Evolutionary conservation across 1,139 yeast species (phyloP), one percentile per base, ranked within the genome.

Genomic region (Geotrichum aggregatum): DNA sequence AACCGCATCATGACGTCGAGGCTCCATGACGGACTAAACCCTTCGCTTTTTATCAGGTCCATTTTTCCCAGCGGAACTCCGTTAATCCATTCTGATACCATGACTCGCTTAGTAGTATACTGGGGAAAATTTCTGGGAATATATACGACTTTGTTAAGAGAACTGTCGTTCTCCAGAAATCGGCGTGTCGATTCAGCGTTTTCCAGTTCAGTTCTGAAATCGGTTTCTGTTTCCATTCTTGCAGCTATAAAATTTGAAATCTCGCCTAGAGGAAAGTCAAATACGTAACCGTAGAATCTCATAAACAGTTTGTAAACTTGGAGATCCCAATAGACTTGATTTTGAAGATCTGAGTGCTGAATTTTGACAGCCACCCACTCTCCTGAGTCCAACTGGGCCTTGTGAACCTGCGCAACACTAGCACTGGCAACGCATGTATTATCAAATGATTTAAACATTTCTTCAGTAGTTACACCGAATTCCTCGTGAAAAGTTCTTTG

Each of bases 71-170:
- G 67, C 0, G 84, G 68, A 18, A 77, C 75, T 10, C 92, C 95
- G 42, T 84, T 84, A 44, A 86, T 82, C 91, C 92, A 86, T 66
- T 86, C 95, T 21, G 83, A 76, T 4, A 81, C 75, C 50, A 86
- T 67, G 3, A 85, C 79, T 46, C 80, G 76, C 36, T 67, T 64
- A 0, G 81, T 74, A 21, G 82, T 71, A 33, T 72, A 58, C 1
- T 77, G 73, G 0, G 72, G 67, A 61, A 74, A 81, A 24, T 74
- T 72, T 42, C 67, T 61, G 1, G 95, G 94, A 21, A 85, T 72
- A 61, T 78, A 72, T n/a, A 76, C 71, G 16, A 39, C 24, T 13
- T 61, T 66, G 1, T 57, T 56, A 45, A 77, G 63, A 30, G 68
- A 66, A 1, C 66, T 54, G 54, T 77, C 79, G 4, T 52, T 47